Evolutionary conservation across 2,329 filamentous ascomycete species (phyloP).

Genomic region (Sarocladiaceae sp.): DNA sequence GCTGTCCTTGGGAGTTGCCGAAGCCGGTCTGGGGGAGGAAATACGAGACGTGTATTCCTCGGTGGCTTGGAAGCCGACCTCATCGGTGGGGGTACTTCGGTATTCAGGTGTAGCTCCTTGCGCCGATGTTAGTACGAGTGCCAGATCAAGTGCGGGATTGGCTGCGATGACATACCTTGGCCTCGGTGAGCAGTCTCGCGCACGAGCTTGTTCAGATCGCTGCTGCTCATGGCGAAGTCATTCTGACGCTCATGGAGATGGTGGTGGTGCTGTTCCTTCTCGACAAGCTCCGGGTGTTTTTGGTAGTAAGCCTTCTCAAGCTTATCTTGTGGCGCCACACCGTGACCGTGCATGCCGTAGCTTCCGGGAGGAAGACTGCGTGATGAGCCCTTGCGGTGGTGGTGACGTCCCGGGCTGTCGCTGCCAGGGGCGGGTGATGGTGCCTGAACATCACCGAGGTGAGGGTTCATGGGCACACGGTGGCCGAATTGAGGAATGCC

Average conservation of each 20-base stretch:
- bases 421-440: conserved; percentile 68
- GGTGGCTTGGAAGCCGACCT: conserved; percentile 82
- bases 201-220: conserved; percentile 87
- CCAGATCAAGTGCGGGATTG: background rate
- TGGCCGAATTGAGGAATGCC: conserved; percentile 91
- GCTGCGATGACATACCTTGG: conserved; percentile 38
- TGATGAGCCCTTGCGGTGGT: conserved; percentile 70
- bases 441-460: conserved; percentile 93
- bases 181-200: conserved; percentile 60
- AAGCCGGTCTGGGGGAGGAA: conserved; percentile 58
- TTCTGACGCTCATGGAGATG: conserved; percentile 51
- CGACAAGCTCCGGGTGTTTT: conserved; percentile 79
- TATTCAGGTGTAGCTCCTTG: conserved; percentile 62
- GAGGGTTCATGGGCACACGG: conserved; percentile 88
- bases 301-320: conserved; percentile 90
- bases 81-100: conserved; percentile 78
- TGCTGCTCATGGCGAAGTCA: conserved; percentile 83
- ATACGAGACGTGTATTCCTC: conserved; percentile 80
- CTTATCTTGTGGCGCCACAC: conserved; percentile 68
- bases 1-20: conserved; percentile 34
- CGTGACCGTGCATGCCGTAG: conserved; percentile 90
- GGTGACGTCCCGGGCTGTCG: conserved; percentile 45
- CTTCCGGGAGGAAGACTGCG: conserved; percentile 74
- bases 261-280: conserved; percentile 64
- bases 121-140: background rate